Conservation (phyloP, 148 eudicot species). For the Arctostaphylos glauca region DNA sequence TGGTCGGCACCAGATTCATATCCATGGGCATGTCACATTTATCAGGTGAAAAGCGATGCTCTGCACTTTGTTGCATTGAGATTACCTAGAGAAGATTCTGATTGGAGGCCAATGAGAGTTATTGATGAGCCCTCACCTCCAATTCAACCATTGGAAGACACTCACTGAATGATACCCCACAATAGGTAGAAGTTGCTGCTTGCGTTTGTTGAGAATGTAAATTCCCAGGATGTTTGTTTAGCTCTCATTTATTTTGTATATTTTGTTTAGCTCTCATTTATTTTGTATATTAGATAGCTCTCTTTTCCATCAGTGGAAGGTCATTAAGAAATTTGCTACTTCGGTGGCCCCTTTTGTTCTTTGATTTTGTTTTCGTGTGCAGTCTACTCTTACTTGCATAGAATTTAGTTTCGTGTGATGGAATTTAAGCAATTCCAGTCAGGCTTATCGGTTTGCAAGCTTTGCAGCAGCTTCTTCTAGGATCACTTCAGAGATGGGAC, state of each 20-base stretch:
- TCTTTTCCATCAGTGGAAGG: too few species aligned
- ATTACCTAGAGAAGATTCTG: constrained; percentile 61
- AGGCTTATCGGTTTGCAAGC: too few species aligned
- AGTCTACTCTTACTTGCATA: too few species aligned
- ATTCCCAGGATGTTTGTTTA: background rate
- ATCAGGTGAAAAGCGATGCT: constrained; percentile 80
- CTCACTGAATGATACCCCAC: background rate
- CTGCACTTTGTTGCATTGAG: constrained; percentile 85
- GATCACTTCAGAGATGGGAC: too few species aligned
- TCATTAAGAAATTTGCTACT: too few species aligned
- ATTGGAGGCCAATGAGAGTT: constrained; percentile 71
- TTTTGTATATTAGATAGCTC: too few species aligned
- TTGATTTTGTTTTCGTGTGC: too few species aligned
- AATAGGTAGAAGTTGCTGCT: background rate
- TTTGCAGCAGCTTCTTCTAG: too few species aligned
- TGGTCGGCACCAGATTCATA: constrained; percentile 84
- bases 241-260: background rate
- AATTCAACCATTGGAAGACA: constrained; percentile 24
- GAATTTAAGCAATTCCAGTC: too few species aligned
- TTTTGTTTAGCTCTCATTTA: background rate
- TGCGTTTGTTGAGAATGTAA: background rate
- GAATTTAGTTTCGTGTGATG: too few species aligned
- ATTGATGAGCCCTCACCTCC: constrained; percentile 32
- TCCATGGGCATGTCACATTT: constrained; percentile 95
- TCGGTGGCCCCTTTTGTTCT: too few species aligned